Percentiles rank a stretch among this genome's conserved stretches.
Conservation (phyloP, 2,329 filamentous ascomycete genomes). For the Metarhizium guizhouense region DNA sequence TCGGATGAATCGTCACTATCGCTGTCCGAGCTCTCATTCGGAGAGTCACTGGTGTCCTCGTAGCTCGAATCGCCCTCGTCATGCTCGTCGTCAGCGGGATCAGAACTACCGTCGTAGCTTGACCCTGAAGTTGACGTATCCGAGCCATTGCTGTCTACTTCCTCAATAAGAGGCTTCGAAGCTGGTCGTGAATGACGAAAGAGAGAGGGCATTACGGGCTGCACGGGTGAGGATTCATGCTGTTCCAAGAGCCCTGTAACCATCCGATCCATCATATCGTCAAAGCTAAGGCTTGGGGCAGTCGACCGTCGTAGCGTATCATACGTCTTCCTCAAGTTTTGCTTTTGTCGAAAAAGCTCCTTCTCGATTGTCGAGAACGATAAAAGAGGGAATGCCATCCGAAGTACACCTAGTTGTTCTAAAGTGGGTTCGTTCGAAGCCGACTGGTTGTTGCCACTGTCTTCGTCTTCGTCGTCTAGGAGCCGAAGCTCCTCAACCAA, state of each 20-base stretch:
- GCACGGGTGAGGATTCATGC: slow-evolving; percentile 1
- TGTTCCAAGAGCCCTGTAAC: slow-evolving; percentile 10
- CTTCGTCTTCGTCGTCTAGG: background rate
- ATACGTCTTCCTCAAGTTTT: slow-evolving; percentile 30
- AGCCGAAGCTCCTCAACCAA: slow-evolving; percentile 1
- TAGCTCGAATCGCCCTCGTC: background rate
- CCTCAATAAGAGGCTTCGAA: slow-evolving; percentile 19
- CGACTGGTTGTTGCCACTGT: background rate
- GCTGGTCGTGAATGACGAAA: slow-evolving; percentile 2
- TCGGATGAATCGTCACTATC: slow-evolving; percentile 11
- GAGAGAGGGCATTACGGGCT: background rate
- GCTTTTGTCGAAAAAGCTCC: slow-evolving; percentile 22
- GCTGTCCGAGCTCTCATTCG: background rate
- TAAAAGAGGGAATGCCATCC: slow-evolving; percentile 33
- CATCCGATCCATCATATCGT: slow-evolving; percentile 22
- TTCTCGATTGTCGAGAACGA: slow-evolving; percentile 25
- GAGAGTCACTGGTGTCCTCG: background rate
- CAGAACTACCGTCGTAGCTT: slow-evolving; percentile 7
- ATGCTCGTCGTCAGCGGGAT: background rate
- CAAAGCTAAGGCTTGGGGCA: slow-evolving; percentile 22
- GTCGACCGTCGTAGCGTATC: slow-evolving; percentile 22
- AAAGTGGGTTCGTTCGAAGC: slow-evolving; percentile 13
- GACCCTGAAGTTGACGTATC: background rate
- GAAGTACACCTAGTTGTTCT: slow-evolving; percentile 27
- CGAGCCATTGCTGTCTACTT: slow-evolving; percentile 5